Percentiles rank a stretch among this genome's conserved stretches.
phyloP scores from a whole-genome alignment of 2,329 filamentous ascomycete genomes.

The Colletotrichum sp. region DNA sequence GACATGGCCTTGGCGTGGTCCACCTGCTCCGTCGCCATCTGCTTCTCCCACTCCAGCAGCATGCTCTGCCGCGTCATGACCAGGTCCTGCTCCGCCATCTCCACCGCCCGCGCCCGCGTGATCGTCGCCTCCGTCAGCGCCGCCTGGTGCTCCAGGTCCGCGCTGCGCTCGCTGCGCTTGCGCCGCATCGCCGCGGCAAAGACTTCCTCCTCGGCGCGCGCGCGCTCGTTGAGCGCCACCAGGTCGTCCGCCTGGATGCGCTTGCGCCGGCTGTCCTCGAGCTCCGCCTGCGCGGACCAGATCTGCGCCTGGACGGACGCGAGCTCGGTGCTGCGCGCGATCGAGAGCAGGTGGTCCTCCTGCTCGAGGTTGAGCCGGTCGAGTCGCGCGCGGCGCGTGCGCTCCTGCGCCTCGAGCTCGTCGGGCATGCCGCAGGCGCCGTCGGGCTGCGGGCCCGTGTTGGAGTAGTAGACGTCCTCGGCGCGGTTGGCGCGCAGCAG shows the following conservation, averaged over 20 bases:
- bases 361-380: constrained; percentile 49
- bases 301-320: constrained; percentile 57
- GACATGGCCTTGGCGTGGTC: constrained; percentile 55
- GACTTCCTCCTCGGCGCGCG: constrained; percentile 49
- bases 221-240: constrained; percentile 44
- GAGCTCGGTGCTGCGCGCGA: constrained; percentile 55
- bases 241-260: constrained; percentile 52
- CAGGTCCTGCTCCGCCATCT: constrained; percentile 49
- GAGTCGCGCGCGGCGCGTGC: constrained; percentile 51
- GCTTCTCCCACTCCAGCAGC: constrained; percentile 53
- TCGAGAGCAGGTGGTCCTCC: constrained; percentile 52
- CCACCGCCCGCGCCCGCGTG: constrained; percentile 46
- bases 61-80: constrained; percentile 48
- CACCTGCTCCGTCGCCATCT: constrained; percentile 48
- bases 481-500: constrained; percentile 58
- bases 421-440: constrained; percentile 57
- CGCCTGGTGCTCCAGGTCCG: constrained; percentile 49
- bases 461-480: constrained; percentile 58
- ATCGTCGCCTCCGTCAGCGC: constrained; percentile 50
- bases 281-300: constrained; percentile 48
- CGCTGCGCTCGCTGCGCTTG: constrained; percentile 37
- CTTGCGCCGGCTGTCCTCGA: constrained; percentile 55
- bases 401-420: constrained; percentile 53
- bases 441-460: constrained; percentile 56
- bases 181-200: constrained; percentile 40